Conservation (phyloP, 2,329 filamentous ascomycete genomes). For the Cladobotryum mycophilum region DNA sequence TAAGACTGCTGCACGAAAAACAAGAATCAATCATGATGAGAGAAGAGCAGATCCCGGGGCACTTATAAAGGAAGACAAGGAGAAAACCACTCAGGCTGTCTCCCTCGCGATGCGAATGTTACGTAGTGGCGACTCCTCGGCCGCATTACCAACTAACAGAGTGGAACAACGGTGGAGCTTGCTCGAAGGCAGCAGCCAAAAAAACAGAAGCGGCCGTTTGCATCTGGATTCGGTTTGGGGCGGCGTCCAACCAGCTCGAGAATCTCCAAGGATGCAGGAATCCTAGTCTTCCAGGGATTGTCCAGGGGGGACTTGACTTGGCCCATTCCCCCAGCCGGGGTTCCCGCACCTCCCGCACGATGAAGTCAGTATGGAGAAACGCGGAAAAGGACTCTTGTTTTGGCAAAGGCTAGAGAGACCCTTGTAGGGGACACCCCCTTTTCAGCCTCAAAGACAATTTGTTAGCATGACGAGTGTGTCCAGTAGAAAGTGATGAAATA, state of each 20-base stretch:
- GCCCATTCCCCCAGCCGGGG: conserved; percentile 10
- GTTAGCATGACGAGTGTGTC: background rate
- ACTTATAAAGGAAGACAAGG: no score
- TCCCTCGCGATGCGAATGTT: no score
- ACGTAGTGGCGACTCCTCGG: conserved; percentile 7
- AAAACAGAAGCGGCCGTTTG: conserved; percentile 7
- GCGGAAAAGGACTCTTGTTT: conserved; percentile 6
- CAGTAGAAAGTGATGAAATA: no score
- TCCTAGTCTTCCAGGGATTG: no score
- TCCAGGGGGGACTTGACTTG: no score
- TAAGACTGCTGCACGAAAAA: no score
- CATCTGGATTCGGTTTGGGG: conserved; percentile 6
- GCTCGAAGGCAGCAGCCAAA: conserved; percentile 11
- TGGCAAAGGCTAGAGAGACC: background rate
- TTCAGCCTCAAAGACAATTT: background rate
- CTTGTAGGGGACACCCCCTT: background rate
- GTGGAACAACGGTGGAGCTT: conserved; percentile 3
- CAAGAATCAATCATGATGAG: no score
- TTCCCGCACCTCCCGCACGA: conserved; percentile 11
- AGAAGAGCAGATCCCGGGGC: no score
- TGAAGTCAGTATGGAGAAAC: conserved; percentile 11
- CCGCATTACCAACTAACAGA: background rate
- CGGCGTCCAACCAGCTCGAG: conserved; percentile 2
- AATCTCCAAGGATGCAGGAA: conserved; percentile 9
- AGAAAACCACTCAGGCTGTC: no score